phyloP scores from a whole-genome alignment of 1,284 basidiomycete species.

The Boletus smithii region DNA sequence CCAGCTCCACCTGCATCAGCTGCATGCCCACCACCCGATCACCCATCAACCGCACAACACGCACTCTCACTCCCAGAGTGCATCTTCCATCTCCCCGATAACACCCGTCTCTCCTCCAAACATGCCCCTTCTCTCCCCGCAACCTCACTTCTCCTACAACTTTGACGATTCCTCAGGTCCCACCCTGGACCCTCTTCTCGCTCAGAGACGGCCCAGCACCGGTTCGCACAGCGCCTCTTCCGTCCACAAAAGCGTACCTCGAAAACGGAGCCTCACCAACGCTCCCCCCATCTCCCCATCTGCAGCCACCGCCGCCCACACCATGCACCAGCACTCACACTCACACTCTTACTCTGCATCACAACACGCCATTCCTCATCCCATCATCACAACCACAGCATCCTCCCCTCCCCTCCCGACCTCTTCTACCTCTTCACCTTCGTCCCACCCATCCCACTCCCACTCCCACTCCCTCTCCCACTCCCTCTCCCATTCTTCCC shows the following conservation, averaged over 20 bases:
- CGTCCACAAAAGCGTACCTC: constrained; percentile 47
- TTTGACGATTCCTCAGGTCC: constrained; percentile 21
- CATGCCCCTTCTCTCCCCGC: constrained; percentile 23
- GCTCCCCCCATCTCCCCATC: constrained; percentile 33
- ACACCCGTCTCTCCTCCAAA: constrained; percentile 28
- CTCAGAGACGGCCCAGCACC: constrained; percentile 27
- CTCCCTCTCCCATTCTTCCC: constrained; percentile 31
- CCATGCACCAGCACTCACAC: constrained; percentile 25
- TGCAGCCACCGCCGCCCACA: constrained; percentile 3
- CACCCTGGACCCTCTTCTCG: constrained; percentile 9
- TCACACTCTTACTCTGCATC: constrained; percentile 25
- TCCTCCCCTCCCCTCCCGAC: constrained; percentile 29
- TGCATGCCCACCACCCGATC: constrained; percentile 23
- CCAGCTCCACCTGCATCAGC: constrained; percentile 20
- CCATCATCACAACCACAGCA: constrained; percentile 30
- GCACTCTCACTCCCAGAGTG: constrained; percentile 19
- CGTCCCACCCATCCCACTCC: constrained; percentile 32
- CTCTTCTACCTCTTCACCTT: constrained; percentile 22
- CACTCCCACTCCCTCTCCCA: constrained; percentile 29
- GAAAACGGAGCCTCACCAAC: constrained; percentile 61
- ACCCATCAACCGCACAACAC: too few relatives aligned
- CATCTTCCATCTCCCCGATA: constrained; percentile 28
- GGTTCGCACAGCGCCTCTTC: constrained; percentile 34
- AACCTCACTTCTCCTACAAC: constrained; percentile 25
- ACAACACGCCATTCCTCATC: constrained; percentile 22